A percentile compares a stretch with the other conserved stretches of the same genome.
These are phyloP conservation scores for Epichloe sibirici DNA, from an alignment of 2,329 filamentous ascomycete genomes.

Conservation along the genomic window DNA sequence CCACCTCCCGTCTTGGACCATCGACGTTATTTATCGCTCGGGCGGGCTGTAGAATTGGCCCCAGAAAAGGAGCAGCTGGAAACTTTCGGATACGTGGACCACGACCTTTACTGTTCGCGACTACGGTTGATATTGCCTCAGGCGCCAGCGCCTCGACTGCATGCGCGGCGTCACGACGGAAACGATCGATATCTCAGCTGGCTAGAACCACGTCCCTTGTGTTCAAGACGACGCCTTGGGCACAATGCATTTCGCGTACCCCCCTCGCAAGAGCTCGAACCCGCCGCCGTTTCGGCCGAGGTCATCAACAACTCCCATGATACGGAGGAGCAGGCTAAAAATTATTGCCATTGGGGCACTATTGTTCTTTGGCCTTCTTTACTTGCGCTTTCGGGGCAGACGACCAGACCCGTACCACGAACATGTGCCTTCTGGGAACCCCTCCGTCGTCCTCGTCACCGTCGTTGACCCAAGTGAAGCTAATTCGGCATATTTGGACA, in stretches of 20 bases:
- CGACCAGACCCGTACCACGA: constrained; percentile 20
- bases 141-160: not conserved
- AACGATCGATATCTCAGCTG: not conserved
- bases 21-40: not conserved
- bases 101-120: not conserved
- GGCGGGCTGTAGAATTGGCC: not conserved
- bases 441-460: constrained; percentile 69
- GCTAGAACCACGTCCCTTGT: not conserved
- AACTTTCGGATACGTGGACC: not conserved
- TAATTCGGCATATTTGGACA: constrained; percentile 54
- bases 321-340: constrained; percentile 52
- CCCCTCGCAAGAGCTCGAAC: constrained; percentile 75
- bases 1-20: not conserved
- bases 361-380: constrained; percentile 45
- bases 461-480: constrained; percentile 59
- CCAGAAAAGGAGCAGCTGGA: not conserved
- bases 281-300: constrained; percentile 58
- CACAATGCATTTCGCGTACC: constrained; percentile 81
- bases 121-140: not conserved
- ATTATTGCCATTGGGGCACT: constrained; percentile 42
- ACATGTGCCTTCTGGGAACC: constrained; percentile 38
- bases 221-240: constrained; percentile 1
- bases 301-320: constrained; percentile 37
- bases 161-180: not conserved
- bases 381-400: constrained; percentile 37